Evolutionary conservation across 768 basidiomycete genomes (phyloP), one percentile per base, ranked within the genome.

Genomic region (Naganishia friedmannii): DNA sequence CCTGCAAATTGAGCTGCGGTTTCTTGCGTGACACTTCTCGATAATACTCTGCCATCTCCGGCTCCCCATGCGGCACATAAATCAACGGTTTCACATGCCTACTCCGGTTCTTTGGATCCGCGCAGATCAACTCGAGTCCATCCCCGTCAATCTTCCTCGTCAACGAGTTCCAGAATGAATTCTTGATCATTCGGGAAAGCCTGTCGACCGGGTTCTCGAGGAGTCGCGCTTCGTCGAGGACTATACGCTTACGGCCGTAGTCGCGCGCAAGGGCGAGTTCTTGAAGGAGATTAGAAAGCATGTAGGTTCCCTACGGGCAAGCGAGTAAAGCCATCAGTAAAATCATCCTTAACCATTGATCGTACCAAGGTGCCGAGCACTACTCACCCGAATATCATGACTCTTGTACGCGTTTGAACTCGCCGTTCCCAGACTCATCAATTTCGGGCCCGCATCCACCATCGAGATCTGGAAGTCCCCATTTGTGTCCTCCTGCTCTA

Each of bases 281-380:
- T 84, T 99, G 95, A n/a, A 99, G 85, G 29, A 99, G 87, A 82
- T 97, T 98, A 15, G 95, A 97, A 55, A 99, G 85, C 95, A 97
- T 98, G 82, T 98, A 99, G n/a, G 90, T 97, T 51, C 96, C 95
- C 90, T 94, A 77, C 19, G 76, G 15, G 42, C 42, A 13, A 17
- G 42, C 15, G 15, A 42, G 42, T 13, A 42, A 42, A 8, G 7
- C 7, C 9, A 10, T 42, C 42, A 37, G 34, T 12, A 37, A 37
- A 37, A n/a, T 37, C 51, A 42, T 21, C 15, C 21, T 53, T n/a
- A n/a, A n/a, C n/a, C n/a, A n/a, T n/a, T n/a, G n/a, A n/a, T n/a
- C n/a, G n/a, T n/a, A n/a, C n/a, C n/a, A n/a, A n/a, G n/a, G n/a
- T n/a, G n/a, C n/a, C n/a, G n/a, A 67, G 26, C 42, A 9, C 28